Evolutionary conservation across 805 yeast genomes (phyloP), one percentile per base, ranked within the genome.

Genomic region (Kazachstania kunashirensis): DNA sequence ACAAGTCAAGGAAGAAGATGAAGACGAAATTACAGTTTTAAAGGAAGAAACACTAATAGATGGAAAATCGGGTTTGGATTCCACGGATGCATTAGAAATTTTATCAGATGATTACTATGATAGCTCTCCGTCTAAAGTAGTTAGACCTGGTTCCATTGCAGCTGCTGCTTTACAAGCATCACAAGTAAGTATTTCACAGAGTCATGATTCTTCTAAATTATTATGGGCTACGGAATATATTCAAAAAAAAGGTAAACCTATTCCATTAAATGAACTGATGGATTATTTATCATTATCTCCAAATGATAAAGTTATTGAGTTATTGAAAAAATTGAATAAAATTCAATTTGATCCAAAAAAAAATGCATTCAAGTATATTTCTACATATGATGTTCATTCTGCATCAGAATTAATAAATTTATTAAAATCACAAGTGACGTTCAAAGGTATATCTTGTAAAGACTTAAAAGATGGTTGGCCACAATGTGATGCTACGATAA

Each of bases 141-240:
- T 51, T 9, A 49, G 59, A 38, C 58, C 57, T 2, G 57, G 57
- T 4, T 50, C 57, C 7, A 40, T 53, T 10, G 59, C 59, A 6
- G 59, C 59, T 13, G 54, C 52, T 21, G 59, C 57, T 3, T 41
- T 52, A 24, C 55, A 51, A 34, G 51, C 54, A 2, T 44, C 45
- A n/a, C 59, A 53, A 26, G 41, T 50, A 9, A 54, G 47, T 36
- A 49, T 53, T 12, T 50, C 57, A 3, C 48, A 50, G 39, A 49
- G 55, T 33, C 94, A 84, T 55, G 70, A 81, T 39, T 83, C 95
- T 4, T 88, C 96, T 4, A 84, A 85, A 55, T 68, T 92, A 37
- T 79, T 84, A 52, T 74, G 86, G 55, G 96, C 97, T 1, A 92
- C 92, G 14, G 97, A 92, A 55, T 83, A 77, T 55, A 77, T 92